Percentiles rank a stretch among this genome's conserved stretches.
phyloP scores from a whole-genome alignment of 2,329 filamentous ascomycete species.

The Cladosporium velox region DNA sequence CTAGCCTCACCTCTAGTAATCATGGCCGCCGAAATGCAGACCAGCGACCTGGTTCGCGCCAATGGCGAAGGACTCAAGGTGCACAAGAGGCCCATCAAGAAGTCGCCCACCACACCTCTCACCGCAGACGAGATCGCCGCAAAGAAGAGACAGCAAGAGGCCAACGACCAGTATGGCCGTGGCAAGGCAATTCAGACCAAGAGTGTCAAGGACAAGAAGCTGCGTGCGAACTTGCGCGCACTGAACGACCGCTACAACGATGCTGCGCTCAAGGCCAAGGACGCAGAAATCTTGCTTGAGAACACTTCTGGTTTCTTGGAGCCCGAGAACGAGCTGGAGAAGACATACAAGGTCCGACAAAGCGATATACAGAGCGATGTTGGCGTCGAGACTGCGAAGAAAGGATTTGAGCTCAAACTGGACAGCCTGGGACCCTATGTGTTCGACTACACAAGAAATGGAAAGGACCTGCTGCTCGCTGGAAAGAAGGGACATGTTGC shows the following conservation, averaged over 20 bases:
- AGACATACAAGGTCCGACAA: constrained; percentile 90
- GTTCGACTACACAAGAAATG: constrained; percentile 87
- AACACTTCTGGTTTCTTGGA: constrained; percentile 84
- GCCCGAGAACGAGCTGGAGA: constrained; percentile 82
- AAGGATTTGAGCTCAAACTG: constrained; percentile 86
- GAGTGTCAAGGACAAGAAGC: constrained; percentile 82
- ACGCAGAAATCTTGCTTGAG: constrained; percentile 92
- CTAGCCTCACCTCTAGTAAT: not conserved
- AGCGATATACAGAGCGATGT: constrained; percentile 77
- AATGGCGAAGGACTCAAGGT: constrained; percentile 32
- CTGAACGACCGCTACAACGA: constrained; percentile 82
- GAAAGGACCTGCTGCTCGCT: constrained; percentile 78
- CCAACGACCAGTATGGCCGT: constrained; percentile 70
- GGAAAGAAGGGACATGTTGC: constrained; percentile 93
- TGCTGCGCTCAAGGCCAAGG: constrained; percentile 81
- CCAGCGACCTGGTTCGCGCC: constrained; percentile 31
- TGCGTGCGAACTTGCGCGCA: constrained; percentile 74
- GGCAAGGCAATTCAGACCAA: constrained; percentile 74
- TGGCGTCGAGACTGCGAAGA: constrained; percentile 81
- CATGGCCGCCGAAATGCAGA: constrained; percentile 26
- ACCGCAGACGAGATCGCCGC: constrained; percentile 37
- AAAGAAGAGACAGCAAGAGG: constrained; percentile 38
- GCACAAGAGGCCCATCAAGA: constrained; percentile 26
- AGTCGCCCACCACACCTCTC: constrained; percentile 32
- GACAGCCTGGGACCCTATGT: constrained; percentile 82